Percentiles rank a stretch among this genome's conserved stretches.
phyloP scores from a whole-genome alignment of 371 early-diverging fungal species.

The Lichtheimia ornata region DNA sequence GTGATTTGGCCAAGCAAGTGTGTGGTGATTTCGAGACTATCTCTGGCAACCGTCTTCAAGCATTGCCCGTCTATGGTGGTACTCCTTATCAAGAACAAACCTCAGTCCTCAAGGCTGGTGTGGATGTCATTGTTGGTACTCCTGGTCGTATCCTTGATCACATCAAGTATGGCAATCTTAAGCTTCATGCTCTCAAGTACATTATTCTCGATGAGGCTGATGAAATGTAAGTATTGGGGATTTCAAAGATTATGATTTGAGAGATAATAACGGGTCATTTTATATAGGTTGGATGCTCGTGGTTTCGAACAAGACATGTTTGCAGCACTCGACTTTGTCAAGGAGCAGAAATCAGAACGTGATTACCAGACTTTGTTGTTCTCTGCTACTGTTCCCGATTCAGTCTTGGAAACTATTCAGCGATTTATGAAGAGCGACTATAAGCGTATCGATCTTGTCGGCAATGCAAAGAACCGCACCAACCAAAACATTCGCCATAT shows the following conservation, averaged over 20 bases:
- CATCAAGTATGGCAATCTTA: constrained; percentile 83
- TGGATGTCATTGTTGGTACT: constrained; percentile 96
- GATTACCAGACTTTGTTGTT: constrained; percentile 88
- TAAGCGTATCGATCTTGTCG: constrained; percentile 81
- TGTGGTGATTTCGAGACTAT: constrained; percentile 71
- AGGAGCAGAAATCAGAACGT: constrained; percentile 70
- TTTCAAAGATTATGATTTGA: background rate
- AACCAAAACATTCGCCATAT: constrained; percentile 78
- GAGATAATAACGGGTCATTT: background rate
- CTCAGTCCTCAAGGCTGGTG: constrained; percentile 79
- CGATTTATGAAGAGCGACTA: constrained; percentile 87
- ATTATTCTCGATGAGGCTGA: constrained; percentile 97
- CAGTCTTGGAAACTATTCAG: constrained; percentile 79
- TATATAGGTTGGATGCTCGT: constrained; percentile 74
- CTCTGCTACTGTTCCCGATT: constrained; percentile 84
- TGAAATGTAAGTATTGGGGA: constrained; percentile 59
- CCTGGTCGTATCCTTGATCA: constrained; percentile 98
- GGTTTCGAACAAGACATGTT: constrained; percentile 96
- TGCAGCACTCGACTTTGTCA: constrained; percentile 73
- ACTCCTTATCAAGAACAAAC: constrained; percentile 81
- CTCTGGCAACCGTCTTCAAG: constrained; percentile 60
- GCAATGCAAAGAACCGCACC: constrained; percentile 74
- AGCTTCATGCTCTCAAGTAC: constrained; percentile 71
- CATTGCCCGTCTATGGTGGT: constrained; percentile 84
- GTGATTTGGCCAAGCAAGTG: constrained; percentile 96